Evolutionary conservation across 2,329 filamentous ascomycete genomes (phyloP).

Genomic region (Lasiodiplodia theobromae): DNA sequence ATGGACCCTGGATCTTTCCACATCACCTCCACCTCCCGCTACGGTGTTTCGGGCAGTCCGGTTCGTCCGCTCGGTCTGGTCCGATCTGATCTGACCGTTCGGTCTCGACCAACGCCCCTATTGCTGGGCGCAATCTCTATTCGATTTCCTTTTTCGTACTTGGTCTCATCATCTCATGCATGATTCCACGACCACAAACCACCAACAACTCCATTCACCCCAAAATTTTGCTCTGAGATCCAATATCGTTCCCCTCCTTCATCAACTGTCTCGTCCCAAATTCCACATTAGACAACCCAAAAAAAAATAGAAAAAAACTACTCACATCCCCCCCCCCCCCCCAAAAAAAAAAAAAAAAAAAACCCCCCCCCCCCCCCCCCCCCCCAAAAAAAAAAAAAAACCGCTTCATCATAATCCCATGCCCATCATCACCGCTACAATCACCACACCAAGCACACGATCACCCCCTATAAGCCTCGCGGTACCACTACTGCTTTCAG

Average conservation of each 20-base stretch:
- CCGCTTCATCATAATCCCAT: neutral
- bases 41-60: neutral
- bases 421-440: neutral
- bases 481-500: neutral
- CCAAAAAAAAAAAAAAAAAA: no score
- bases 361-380: no score
- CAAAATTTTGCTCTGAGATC: no score
- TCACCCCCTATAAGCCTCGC: no score
- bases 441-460: neutral
- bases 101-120: neutral
- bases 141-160: neutral
- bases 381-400: neutral
- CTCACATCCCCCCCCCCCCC: no score
- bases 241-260: neutral
- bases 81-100: neutral
- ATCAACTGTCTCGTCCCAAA: neutral
- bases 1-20: neutral
- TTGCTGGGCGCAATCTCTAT: neutral
- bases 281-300: neutral
- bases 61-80: neutral
- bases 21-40: neutral
- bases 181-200: no score
- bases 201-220: no score
- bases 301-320: neutral
- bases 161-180: neutral